Percentiles rank a stretch among this genome's conserved stretches.
phyloP scores from a whole-genome alignment of 345 rosid species.

The Eucalyptus victrix region DNA sequence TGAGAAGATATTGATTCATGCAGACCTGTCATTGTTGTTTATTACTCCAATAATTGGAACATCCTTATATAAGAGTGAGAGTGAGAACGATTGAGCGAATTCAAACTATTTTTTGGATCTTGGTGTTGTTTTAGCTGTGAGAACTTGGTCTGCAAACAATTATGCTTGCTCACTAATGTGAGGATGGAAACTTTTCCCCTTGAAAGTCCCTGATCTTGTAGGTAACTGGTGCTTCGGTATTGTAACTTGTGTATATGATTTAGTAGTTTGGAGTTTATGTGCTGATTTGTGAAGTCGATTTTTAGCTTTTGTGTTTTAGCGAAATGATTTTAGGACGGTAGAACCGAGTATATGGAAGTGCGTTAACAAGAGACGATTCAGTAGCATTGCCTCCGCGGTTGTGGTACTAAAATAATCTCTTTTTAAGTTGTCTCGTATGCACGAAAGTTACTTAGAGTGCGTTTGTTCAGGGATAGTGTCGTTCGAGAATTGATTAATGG shows the following conservation, averaged over 20 bases:
- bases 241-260: background rate
- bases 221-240: background rate
- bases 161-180: background rate
- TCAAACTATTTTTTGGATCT: background rate
- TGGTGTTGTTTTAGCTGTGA: background rate
- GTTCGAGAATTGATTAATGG: fast-evolving
- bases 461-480: too few species aligned
- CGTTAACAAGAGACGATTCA: background rate
- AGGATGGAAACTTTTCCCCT: background rate
- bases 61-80: background rate
- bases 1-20: background rate
- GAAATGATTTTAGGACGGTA: background rate
- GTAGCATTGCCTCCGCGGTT: fast-evolving
- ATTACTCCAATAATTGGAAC: background rate
- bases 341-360: background rate
- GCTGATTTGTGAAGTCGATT: background rate
- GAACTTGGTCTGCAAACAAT: background rate
- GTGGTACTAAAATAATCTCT: background rate
- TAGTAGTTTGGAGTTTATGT: background rate
- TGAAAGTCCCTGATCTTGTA: background rate
- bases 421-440: background rate
- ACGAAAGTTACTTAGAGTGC: background rate
- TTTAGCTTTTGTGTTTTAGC: background rate
- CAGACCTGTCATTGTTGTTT: background rate
- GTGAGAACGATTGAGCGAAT: background rate